Conservation (phyloP, 495 filamentous ascomycete genomes). For the Terfezia claveryi region DNA sequence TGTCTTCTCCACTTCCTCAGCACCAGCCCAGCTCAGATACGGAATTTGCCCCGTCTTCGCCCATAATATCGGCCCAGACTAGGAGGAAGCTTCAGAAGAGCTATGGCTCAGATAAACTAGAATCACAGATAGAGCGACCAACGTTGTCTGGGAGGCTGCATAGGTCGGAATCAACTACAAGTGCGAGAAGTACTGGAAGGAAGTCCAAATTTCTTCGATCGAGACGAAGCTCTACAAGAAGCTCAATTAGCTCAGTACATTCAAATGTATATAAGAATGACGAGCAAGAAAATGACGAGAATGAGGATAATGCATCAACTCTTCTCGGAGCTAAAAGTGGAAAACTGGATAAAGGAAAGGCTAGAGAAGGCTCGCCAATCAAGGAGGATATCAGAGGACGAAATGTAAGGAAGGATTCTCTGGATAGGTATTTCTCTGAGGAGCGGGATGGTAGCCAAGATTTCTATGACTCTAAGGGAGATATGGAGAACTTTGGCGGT, state of each 20-base stretch:
- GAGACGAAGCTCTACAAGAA: slow-evolving; percentile 3
- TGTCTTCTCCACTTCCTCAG: not conserved
- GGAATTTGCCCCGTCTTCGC: not conserved
- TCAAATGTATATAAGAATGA: not conserved
- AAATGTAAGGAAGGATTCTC: too few species aligned
- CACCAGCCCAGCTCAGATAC: not conserved
- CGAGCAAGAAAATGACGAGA: not conserved
- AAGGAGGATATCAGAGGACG: too few species aligned
- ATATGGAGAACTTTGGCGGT: not conserved
- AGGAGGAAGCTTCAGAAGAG: not conserved
- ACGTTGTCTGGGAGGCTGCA: slow-evolving; percentile 2
- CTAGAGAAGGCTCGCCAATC: too few species aligned
- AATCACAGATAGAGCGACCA: slow-evolving; percentile 2
- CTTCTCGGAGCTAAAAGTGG: not conserved
- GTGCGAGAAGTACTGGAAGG: not conserved
- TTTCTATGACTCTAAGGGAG: too few species aligned
- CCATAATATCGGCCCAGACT: not conserved
- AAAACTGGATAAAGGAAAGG: too few species aligned
- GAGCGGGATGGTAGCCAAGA: too few species aligned
- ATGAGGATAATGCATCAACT: not conserved
- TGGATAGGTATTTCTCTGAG: too few species aligned
- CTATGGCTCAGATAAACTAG: not conserved
- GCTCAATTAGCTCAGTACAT: not conserved
- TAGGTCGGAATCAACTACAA: slow-evolving; percentile 8
- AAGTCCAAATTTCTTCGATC: slow-evolving; percentile 15